Base-by-base conservation (phyloP, 2,329 filamentous ascomycete genomes). In the Sporothrix brasiliensis region DNA sequence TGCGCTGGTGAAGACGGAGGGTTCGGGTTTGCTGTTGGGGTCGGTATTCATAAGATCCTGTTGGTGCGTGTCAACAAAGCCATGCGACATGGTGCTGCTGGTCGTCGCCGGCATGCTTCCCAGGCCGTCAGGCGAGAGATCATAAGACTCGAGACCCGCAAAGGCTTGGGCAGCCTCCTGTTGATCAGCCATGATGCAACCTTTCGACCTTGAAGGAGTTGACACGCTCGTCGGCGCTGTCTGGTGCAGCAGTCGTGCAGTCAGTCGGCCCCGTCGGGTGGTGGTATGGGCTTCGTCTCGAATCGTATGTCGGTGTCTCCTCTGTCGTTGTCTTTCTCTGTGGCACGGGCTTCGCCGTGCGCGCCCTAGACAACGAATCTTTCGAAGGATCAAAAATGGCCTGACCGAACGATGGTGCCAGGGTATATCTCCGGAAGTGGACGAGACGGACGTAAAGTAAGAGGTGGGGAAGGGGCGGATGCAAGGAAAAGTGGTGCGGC, bases 91-190 rank as follows among this genome's bases (percentile, higher is more conserved):
- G 14, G 5, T 34, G 13, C 6, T 44, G 50, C 6, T 73, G 71
- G 24, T 68, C 53, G 70, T 52, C 19, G 66, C 44, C 13, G 47
- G 53, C 3, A 16, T 68, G 65, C 44, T 41, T 30, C 21, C 61
- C 27, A 50, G 24, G 61, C 14, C 30, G 9, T 16, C 44, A 39
- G 52, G 41, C 41, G 73, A 68, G 14, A 71, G 68, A 70, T 74
- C 71, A 65, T 71, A 71, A 66, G 73, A 70, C 66, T 67, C 71
- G 14, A 74, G 73, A 70, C 73, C 73, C 72, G 73, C 73, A 72
- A 69, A 73, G 63, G 56, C 68, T 24, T 67, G 53, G 69, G 67
- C 73, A 21, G 50, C 70, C 66, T 71, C 61, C 69, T 73, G 71
- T 67, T 71, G 70, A 21, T 69, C 70, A 49, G 71, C 72, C 73